A percentile compares a stretch with the other conserved stretches of the same genome.
These are phyloP conservation scores for Scutellaria minor DNA, from an alignment of 257 asterid species.

Conservation along the genomic window DNA sequence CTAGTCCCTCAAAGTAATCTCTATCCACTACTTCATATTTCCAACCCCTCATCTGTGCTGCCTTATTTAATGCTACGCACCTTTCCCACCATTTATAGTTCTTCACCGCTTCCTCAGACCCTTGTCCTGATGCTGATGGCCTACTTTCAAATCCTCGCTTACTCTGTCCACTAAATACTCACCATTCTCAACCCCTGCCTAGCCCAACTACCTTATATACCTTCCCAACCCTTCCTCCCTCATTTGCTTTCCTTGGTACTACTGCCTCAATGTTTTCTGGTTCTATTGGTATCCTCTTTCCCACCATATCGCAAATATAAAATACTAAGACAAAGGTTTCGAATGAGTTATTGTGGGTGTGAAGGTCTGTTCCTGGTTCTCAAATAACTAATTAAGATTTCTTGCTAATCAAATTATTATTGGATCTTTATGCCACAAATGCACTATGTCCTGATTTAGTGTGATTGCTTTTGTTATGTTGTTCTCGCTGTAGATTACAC, in stretches of 20 bases:
- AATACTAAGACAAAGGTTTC: neutral
- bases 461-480: neutral
- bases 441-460: neutral
- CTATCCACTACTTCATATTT: neutral
- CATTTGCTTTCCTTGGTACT: neutral
- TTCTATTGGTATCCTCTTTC: neutral
- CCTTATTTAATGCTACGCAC: neutral
- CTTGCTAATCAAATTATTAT: neutral
- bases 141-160: neutral
- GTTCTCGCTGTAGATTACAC: neutral
- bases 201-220: neutral
- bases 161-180: neutral
- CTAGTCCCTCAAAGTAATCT: neutral
- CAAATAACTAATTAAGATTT: neutral
- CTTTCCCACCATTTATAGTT: neutral
- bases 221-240: conserved; percentile 10
- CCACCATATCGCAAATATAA: neutral
- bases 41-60: neutral
- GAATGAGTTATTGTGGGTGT: neutral
- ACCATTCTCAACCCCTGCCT: conserved; percentile 8
- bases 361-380: neutral
- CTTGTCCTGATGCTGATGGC: neutral
- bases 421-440: neutral
- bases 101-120: neutral
- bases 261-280: neutral